phyloP scores from a whole-genome alignment of 2,329 filamentous ascomycete species.

The Colletotrichum paranaense region DNA sequence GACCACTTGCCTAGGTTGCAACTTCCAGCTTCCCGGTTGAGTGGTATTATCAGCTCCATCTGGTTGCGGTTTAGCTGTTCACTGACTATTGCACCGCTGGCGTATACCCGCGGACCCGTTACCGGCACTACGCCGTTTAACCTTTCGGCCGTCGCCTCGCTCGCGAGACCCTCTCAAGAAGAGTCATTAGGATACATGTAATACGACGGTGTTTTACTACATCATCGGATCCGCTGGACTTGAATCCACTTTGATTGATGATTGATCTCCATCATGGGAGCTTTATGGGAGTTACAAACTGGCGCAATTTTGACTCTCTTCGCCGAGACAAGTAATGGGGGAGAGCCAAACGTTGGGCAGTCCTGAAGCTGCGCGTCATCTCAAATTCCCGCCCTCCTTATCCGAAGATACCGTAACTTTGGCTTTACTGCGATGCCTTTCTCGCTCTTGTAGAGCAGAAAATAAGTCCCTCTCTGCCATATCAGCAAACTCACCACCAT shows the following conservation, averaged over 20 bases:
- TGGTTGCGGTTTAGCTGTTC: background rate
- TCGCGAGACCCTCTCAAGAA: background rate
- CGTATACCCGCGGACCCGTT: background rate
- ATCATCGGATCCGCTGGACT: background rate
- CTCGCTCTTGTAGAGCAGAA: background rate
- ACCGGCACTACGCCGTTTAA: slow-evolving; percentile 11
- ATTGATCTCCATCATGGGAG: background rate
- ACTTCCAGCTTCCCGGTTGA: background rate
- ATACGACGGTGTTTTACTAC: background rate
- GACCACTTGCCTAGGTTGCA: background rate
- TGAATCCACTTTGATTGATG: background rate
- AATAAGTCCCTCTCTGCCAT: background rate
- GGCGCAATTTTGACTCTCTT: background rate
- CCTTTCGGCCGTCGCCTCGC: background rate
- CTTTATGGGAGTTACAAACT: background rate
- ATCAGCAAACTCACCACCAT: background rate
- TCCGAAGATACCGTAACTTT: background rate
- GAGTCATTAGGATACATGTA: background rate
- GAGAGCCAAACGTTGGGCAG: background rate
- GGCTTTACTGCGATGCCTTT: background rate
- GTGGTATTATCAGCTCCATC: background rate
- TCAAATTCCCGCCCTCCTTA: background rate
- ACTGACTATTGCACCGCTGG: background rate
- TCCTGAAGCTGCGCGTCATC: slow-evolving; percentile 19
- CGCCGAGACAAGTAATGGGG: background rate